These are phyloP conservation scores for Steccherinum ochraceum DNA, from an alignment of 768 basidiomycete genomes.

Conservation along the genomic window DNA sequence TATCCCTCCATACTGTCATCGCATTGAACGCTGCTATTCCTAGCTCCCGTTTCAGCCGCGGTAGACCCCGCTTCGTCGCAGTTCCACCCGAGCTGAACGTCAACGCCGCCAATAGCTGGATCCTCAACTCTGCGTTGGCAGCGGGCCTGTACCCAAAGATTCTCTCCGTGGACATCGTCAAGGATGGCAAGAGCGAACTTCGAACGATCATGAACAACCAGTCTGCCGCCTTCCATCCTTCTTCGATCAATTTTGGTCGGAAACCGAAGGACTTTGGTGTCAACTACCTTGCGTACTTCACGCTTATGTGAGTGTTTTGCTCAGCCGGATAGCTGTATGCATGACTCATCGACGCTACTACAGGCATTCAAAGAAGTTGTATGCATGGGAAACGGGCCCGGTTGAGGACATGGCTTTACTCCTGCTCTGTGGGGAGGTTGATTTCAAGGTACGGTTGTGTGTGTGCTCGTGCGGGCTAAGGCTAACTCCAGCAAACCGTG, in stretches of 20 bases:
- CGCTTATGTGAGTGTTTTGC: slow-evolving; percentile 59
- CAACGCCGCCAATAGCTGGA: slow-evolving; percentile 55
- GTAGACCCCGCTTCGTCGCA: slow-evolving; percentile 66
- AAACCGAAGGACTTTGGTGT: slow-evolving; percentile 64
- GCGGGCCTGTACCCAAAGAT: slow-evolving; percentile 92
- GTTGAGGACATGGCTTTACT: slow-evolving; percentile 78
- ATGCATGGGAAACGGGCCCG: slow-evolving; percentile 90
- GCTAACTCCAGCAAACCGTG: too few species aligned
- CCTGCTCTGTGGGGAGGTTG: slow-evolving; percentile 84
- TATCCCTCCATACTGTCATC: neutral
- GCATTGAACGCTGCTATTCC: neutral
- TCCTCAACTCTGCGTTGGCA: slow-evolving; percentile 77
- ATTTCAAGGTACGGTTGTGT: slow-evolving; percentile 79
- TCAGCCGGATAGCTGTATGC: too few species aligned
- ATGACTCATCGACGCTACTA: too few species aligned
- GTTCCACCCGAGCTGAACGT: slow-evolving; percentile 67
- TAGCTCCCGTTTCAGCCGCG: slow-evolving; percentile 72
- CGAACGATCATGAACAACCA: slow-evolving; percentile 82
- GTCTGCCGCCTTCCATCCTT: slow-evolving; percentile 75
- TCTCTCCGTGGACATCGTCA: slow-evolving; percentile 53
- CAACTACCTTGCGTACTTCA: slow-evolving; percentile 79
- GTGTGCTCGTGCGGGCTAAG: too few species aligned
- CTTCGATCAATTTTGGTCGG: slow-evolving; percentile 81
- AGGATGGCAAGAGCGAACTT: slow-evolving; percentile 45
- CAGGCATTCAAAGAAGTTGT: slow-evolving; percentile 92